Evolutionary conservation across 805 yeast species (phyloP), one percentile per base, ranked within the genome.

Genomic region (Teunomyces atbi): DNA sequence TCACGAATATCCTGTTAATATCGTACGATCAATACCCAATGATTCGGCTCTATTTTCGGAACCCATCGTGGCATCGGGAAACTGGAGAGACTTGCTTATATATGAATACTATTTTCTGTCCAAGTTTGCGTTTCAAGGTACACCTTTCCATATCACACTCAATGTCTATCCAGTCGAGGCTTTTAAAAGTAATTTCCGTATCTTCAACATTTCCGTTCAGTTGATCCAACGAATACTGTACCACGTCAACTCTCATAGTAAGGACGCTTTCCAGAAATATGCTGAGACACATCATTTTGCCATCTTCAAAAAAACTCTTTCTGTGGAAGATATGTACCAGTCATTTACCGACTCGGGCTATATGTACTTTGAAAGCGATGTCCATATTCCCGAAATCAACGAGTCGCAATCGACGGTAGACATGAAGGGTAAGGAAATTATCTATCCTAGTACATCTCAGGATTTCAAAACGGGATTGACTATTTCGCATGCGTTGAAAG

Each of bases 51-150:
- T 32, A 12, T 27, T 20, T n/a, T 21, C 44, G 4, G 46, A 33
- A 27, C 48, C 57, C 10, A 34, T 56, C 6, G 41, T 50, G 23
- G 55, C 52, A n/a, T 43, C 53, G 1, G 60, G 60, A 2, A 54
- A 52, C 38, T 57, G 60, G 60, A 36, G 58, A 33, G 45, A 51
- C 27, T 20, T 54, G 12, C 41, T 57, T 3, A 44, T 53, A 10
- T 56, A 56, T 35, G 58, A 56, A 33, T 52, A 51, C 29, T 37
- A 42, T 15, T 45, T 49, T 29, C 58, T 47, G 32, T 47, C 46
- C 44, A 52, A 54, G 29, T 35, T 55, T 11, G 56, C 55, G 6
- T 52, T 50, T 21, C 58, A 52, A 18, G 46, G 47, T 13, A 13
- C 27, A 6, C 48, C 49, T 1, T 55, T 43, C 28, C 16, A 12